Conservation (phyloP, 176 grass and related monocot species). For the Lolium perenne region DNA sequence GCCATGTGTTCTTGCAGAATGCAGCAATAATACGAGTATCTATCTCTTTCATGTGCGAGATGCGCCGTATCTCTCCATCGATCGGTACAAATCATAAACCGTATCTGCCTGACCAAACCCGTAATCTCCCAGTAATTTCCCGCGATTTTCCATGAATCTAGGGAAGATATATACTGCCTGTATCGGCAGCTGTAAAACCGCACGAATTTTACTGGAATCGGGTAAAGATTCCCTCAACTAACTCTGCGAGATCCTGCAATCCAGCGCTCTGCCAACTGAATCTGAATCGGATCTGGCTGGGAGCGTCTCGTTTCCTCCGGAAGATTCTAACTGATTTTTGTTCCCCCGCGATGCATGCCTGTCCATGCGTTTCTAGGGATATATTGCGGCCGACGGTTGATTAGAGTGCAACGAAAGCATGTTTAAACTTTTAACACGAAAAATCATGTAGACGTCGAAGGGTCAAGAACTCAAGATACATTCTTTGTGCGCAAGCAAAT, state of each 20-base stretch:
- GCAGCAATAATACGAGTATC: no score
- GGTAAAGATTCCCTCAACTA: neutral
- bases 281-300: no score
- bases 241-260: neutral
- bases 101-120: no score
- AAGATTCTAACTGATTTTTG: neutral
- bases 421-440: neutral
- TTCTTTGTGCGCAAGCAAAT: constrained; percentile 33
- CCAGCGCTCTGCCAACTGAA: neutral
- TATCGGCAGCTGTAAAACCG: neutral
- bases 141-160: no score
- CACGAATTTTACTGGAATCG: neutral
- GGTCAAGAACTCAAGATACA: neutral
- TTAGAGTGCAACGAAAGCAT: neutral
- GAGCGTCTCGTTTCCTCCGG: neutral
- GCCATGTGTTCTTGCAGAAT: no score
- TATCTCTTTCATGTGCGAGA: no score
- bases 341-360: no score
- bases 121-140: neutral
- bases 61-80: no score
- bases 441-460: neutral
- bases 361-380: neutral
- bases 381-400: neutral
- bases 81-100: no score
- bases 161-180: neutral